A percentile compares a stretch with the other conserved stretches of the same genome.
These are phyloP conservation scores for Lactifluus pinguis DNA, from an alignment of 768 basidiomycete species.

Conservation along the genomic window DNA sequence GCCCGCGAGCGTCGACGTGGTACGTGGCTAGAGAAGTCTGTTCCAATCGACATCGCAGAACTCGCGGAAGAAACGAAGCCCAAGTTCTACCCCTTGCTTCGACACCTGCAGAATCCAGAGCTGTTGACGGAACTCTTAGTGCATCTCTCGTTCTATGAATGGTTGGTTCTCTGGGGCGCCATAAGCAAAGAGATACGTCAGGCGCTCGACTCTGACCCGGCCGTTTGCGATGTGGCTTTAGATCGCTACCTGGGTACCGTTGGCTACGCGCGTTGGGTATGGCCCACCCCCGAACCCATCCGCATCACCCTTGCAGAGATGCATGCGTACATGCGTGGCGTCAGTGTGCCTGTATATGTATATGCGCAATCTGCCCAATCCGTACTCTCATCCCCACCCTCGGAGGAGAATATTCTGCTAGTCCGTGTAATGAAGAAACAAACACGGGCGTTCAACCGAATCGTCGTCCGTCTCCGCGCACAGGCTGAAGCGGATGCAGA, in stretches of 20 bases:
- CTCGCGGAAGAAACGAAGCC: conserved; percentile 23
- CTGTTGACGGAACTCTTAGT: conserved; percentile 48
- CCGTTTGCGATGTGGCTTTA: conserved; percentile 53
- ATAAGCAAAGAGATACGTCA: conserved; percentile 46
- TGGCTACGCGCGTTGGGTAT: conserved; percentile 63
- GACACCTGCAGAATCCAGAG: conserved; percentile 44
- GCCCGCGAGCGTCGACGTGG: conserved; percentile 36
- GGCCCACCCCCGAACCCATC: conserved; percentile 46
- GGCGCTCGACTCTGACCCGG: conserved; percentile 38
- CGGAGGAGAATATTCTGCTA: conserved; percentile 33
- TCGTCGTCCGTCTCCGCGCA: conserved; percentile 65
- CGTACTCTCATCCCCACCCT: conserved; percentile 42
- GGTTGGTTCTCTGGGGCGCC: conserved; percentile 46
- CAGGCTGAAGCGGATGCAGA: conserved; percentile 60
- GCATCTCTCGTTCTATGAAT: conserved; percentile 64
- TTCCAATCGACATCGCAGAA: conserved; percentile 30
- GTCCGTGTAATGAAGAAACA: conserved; percentile 49
- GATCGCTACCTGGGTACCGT: conserved; percentile 62
- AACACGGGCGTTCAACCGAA: conserved; percentile 69
- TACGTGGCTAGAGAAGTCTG: conserved; percentile 31
- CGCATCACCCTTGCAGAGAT: conserved; percentile 66
- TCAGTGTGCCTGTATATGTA: conserved; percentile 65
- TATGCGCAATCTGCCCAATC: conserved; percentile 52
- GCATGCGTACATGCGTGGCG: conserved; percentile 69
- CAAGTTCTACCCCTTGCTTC: conserved; percentile 41